Conservation (phyloP, 2,329 filamentous ascomycete species). For the Lasiodiplodia theobromae region DNA sequence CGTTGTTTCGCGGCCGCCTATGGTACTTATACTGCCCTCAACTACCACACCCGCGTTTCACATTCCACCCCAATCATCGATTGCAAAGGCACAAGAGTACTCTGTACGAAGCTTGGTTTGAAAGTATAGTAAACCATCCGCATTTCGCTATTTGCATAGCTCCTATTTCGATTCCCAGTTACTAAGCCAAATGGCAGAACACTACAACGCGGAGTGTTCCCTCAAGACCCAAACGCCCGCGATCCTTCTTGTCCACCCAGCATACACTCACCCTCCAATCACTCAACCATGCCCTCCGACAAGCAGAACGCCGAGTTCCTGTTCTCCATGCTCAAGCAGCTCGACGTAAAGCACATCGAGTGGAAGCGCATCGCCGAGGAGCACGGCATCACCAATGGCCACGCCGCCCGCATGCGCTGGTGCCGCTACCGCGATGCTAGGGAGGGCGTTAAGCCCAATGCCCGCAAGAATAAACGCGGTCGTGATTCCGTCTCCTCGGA, state of each 20-base stretch:
- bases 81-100: neutral
- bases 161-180: neutral
- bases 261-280: neutral
- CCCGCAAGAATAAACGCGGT: neutral
- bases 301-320: slow-evolving; percentile 59
- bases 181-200: no score
- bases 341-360: slow-evolving; percentile 62
- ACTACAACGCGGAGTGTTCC: neutral
- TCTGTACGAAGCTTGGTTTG: neutral
- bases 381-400: slow-evolving; percentile 62
- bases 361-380: slow-evolving; percentile 60
- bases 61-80: neutral
- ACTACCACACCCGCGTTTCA: neutral
- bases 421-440: slow-evolving; percentile 62
- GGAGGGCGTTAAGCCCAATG: slow-evolving; percentile 41
- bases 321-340: slow-evolving; percentile 63
- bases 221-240: no score
- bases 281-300: slow-evolving; percentile 53
- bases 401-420: slow-evolving; percentile 65
- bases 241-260: neutral
- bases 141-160: neutral
- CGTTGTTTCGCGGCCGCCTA: neutral
- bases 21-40: neutral
- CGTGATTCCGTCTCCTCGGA: neutral
- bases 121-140: neutral